Base-by-base conservation (phyloP, 129 eudicot species). In the Mikania micrantha region DNA sequence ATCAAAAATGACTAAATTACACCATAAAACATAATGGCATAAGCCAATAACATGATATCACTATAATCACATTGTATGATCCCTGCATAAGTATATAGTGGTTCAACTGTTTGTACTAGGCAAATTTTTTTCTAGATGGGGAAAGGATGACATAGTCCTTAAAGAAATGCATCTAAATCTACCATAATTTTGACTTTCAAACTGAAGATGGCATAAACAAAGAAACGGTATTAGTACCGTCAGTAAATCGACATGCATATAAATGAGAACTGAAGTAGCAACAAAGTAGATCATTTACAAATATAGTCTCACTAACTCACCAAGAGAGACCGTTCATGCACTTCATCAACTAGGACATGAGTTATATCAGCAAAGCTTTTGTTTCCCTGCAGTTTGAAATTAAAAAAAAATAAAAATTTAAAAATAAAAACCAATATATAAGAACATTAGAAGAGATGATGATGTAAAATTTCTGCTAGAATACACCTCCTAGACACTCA, bases 271-370 rank as follows among this genome's bases (percentile, higher is more conserved):
- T 56, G 42, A 16, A 39, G 57, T 54, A 69, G 38, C 52, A 36
- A 36, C 64, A 15, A 53, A 71, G 7, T 16, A 67, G 64, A 70
- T 29, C 59, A 28, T 29, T 9, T 24, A 73, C 24, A 21, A 77
- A 54, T 19, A 41, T 36, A 54, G 32, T 40, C 57, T 65, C 60
- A 72, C 59, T 28, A 54, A 83, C 96, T 93, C 74, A 93, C 99
- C 99, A 89, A 72, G 66, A 93, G 91, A 72, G 99, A 93, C 29
- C 96, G 84, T 64, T 93, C 99, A 38, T 93, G 99, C 64, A 93
- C 99, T 88, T 93, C 99, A 83, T 93, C 99, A 67, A 93, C 96
- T 64, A 93, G 83, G 76, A 93, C 88, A 86, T 93, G 99, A 78
- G 96, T 89, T 77, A 93, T 78, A 64, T 82, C 95, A 66, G 79